Conservation (phyloP, 768 basidiomycete species). For the Rhodotorula babjevae region DNA sequence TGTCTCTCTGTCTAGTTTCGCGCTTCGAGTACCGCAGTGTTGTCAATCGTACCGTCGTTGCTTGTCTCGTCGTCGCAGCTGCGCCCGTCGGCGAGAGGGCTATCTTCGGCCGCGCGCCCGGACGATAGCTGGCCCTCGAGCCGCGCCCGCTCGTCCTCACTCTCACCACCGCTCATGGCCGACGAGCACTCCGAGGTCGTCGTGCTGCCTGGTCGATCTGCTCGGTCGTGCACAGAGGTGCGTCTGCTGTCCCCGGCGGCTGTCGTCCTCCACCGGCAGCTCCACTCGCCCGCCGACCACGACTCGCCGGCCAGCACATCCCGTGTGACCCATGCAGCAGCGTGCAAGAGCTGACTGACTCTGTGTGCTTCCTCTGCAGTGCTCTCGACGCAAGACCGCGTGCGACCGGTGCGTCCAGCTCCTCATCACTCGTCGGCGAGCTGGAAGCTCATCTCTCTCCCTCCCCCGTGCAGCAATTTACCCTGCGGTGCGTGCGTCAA, state of each 20-base stretch:
- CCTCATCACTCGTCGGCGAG: not conserved
- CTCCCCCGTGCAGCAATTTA: not conserved
- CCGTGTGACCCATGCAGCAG: too few relatives aligned
- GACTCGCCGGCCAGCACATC: not conserved
- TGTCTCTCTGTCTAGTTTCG: too few relatives aligned
- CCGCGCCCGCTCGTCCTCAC: too few relatives aligned
- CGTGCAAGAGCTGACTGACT: not conserved
- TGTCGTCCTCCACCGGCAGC: too few relatives aligned
- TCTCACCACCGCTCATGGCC: not conserved
- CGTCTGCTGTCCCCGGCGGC: not conserved
- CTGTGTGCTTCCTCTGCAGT: not conserved
- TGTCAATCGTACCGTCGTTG: not conserved
- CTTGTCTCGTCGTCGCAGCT: too few relatives aligned
- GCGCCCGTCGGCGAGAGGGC: too few relatives aligned
- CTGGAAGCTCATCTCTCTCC: too few relatives aligned
- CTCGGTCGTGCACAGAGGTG: constrained; percentile 3
- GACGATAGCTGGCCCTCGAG: too few relatives aligned
- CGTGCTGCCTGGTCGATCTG: not conserved
- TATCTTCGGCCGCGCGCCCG: too few relatives aligned
- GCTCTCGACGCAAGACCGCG: constrained; percentile 5
- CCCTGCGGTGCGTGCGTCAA: constrained; percentile 31
- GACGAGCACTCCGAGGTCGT: constrained; percentile 8
- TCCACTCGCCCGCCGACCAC: not conserved
- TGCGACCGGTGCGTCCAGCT: constrained; percentile 19
- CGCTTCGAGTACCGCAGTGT: too few relatives aligned